Base-by-base conservation (phyloP, 352 stramenopile species). In the Phytophthora kernoviae region DNA sequence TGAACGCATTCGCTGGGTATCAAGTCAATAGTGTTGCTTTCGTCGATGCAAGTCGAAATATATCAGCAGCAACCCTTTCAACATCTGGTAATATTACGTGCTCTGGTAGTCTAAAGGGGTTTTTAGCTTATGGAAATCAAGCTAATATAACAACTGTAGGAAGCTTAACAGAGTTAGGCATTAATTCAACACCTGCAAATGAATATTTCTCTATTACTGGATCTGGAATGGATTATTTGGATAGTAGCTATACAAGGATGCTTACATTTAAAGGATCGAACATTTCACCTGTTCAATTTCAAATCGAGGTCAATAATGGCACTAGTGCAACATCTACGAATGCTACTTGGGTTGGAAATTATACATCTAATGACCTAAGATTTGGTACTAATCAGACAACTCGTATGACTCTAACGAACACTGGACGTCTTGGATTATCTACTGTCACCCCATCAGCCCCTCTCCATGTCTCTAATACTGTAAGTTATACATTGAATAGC, bases 271-370 rank as follows among this genome's bases (percentile, higher is more conserved):
- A 14, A 14, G 44, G 44, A 40, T 51, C 44, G 44, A 51, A 51
- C 39, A 40, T 26, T n/a, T 36, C 34, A 9, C 47, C 48, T 37
- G 34, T 55, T 37, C 14, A 46, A 39, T 55, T 55, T 55, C 21
- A 46, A 5, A 46, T 55, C 33, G 48, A 55, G 14, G 34, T 55
- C 11, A 37, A 45, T 26, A 55, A 46, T 37, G 48, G 48, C 14
- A 27, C 34, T 26, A 46, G 8, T 46, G 34, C 20, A 39, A 55
- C 48, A 10, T 55, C 48, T 46, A 55, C 48, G 0, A 55, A 55
- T 21, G 48, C 48, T 4, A 46, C 48, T 14, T 55, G 33, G 48
- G 37, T 55, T 27, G 48, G 48, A 15, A 45, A 55, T 26, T 46
- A 39, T 26, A 27, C 48, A 15, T 39, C 20, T 0, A 55, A 55